Conservation (phyloP, 805 yeast genomes). For the Candida coleopterorum region DNA sequence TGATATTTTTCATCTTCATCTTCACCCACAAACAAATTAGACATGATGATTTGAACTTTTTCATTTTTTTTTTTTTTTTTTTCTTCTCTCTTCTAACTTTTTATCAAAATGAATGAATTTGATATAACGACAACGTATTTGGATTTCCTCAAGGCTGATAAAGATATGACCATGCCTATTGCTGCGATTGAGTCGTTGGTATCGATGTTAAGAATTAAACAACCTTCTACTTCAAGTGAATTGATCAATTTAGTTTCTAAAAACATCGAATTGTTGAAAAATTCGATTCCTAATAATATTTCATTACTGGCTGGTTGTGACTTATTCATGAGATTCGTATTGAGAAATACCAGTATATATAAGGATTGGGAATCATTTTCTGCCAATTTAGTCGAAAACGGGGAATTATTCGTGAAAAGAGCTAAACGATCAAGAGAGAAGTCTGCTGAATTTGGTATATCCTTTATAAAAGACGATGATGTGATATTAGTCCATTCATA, state of each 20-base stretch:
- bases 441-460: slow-evolving; percentile 82
- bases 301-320: slow-evolving; percentile 97
- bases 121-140: slow-evolving; percentile 81
- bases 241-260: slow-evolving; percentile 74
- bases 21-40: slow-evolving; percentile 18
- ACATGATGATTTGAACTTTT: too few species aligned
- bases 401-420: slow-evolving; percentile 84
- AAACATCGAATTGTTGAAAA: slow-evolving; percentile 70
- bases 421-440: slow-evolving; percentile 86
- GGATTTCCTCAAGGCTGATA: slow-evolving; percentile 76
- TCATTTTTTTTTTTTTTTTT: not conserved
- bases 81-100: not conserved
- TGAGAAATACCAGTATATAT: slow-evolving; percentile 79
- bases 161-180: slow-evolving; percentile 98
- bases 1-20: slow-evolving; percentile 11
- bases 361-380: slow-evolving; percentile 95
- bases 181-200: slow-evolving; percentile 97
- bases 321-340: slow-evolving; percentile 87
- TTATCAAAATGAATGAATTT: slow-evolving; percentile 33
- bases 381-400: slow-evolving; percentile 85
- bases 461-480: slow-evolving; percentile 92
- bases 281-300: slow-evolving; percentile 82
- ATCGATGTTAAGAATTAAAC: slow-evolving; percentile 71
- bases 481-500: slow-evolving; percentile 83
- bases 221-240: slow-evolving; percentile 92